Evolutionary conservation across 2,329 filamentous ascomycete genomes (phyloP), one percentile per base, ranked within the genome.

Genomic region (Pezicula rhizophila): DNA sequence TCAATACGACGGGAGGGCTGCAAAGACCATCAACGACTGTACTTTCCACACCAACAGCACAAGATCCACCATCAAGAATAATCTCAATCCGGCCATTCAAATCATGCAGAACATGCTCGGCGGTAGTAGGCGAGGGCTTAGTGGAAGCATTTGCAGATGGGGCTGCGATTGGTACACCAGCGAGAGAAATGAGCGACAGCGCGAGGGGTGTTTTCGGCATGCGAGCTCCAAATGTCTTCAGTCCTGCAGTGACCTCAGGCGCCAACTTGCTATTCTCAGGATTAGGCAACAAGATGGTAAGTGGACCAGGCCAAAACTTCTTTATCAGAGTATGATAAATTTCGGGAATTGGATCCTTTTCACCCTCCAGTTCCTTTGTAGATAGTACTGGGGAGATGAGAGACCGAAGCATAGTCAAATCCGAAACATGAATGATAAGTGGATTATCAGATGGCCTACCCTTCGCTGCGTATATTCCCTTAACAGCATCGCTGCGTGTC

Each of bases 121-220:
- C 93, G 0, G 86, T 85, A 0, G 93, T 99, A 0, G 93, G 92
- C 2, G 89, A 95, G 0, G 93, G 93, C 59, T 88, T 89, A 0
- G 92, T 97, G 0, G 89, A 95, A 0, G 91, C 90, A 64, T 99
- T 99, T 11, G 93, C 93, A 1, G 90, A 96, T 0, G 93, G 93
- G 0, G 88, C 93, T 5, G 93, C 93, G 38, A 99, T 74, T 0
- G 93, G 93, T 1, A 82, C 76, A 45, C 82, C 85, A 3, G 87
- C 78, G 2, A 90, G 75, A 49, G 87, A 80, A 55, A 97, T 93
- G n/a, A 99, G 80, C 1, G 88, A 83, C 39, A 93, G 77, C 0
- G 93, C 91, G n/a, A 97, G 79, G 11, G 86, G 75, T 20, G 88
- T 89, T 11, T 84, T 80, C 1, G 93, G 93, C 82, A 99, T 93